These are phyloP conservation scores for Neocatenulostroma microsporum DNA, from an alignment of 2,329 filamentous ascomycete species.

Conservation along the genomic window DNA sequence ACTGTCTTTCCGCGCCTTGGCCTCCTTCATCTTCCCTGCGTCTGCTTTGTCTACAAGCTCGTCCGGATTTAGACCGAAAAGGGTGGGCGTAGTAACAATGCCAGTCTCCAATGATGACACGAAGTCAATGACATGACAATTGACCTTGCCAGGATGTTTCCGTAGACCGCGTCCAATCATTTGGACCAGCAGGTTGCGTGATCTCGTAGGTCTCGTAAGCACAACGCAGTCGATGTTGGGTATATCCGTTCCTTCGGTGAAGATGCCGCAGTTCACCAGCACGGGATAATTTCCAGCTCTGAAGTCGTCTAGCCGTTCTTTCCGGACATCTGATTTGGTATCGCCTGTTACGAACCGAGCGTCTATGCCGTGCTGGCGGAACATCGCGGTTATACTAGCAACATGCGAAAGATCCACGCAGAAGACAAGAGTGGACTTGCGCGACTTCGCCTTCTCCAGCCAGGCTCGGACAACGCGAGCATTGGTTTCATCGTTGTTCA, in stretches of 20 bases:
- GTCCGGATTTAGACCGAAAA: constrained; percentile 84
- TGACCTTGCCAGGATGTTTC: constrained; percentile 66
- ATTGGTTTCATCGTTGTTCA: constrained; percentile 77
- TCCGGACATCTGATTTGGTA: constrained; percentile 62
- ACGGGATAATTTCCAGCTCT: constrained; percentile 71
- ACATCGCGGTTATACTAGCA: constrained; percentile 62
- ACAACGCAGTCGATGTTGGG: constrained; percentile 94
- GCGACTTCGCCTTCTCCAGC: constrained; percentile 62
- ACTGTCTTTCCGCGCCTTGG: constrained; percentile 42
- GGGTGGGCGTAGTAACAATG: constrained; percentile 80
- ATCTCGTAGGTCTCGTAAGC: constrained; percentile 79
- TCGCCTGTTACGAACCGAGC: constrained; percentile 80
- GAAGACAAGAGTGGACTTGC: constrained; percentile 85
- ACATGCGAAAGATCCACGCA: constrained; percentile 89
- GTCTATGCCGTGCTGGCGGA: constrained; percentile 70
- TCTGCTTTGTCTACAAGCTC: constrained; percentile 64
- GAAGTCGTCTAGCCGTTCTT: constrained; percentile 67
- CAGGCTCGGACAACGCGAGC: constrained; percentile 79
- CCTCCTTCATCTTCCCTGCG: constrained; percentile 51
- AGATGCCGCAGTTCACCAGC: constrained; percentile 88
- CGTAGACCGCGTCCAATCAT: constrained; percentile 97
- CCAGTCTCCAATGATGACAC: constrained; percentile 77
- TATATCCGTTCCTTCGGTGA: constrained; percentile 95
- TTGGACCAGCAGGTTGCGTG: constrained; percentile 86
- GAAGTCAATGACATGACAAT: constrained; percentile 96